Evolutionary conservation across 768 basidiomycete genomes (phyloP), one percentile per base, ranked within the genome.

Genomic region (Lyophyllum atratum): DNA sequence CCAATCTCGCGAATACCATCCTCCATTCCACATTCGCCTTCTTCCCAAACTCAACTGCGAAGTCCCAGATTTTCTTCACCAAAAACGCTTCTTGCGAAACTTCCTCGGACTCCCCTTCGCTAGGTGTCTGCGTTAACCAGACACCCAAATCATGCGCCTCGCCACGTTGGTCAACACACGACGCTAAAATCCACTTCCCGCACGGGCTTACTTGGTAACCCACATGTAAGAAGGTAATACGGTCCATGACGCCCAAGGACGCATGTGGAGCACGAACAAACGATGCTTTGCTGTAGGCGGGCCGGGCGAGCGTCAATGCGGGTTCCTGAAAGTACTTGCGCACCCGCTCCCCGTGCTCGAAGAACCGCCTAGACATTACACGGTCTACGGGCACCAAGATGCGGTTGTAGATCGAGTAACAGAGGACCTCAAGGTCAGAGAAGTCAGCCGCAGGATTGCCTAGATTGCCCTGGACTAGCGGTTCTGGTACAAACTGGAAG

Each of bases 11-110:
- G 55, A 95, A 76, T 9, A 89, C 85, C 11, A 94, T 72, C 50
- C 87, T 80, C 93, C 93, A 95, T 67, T 94, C 91, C 21, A 92
- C 74, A 65, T 85, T 84, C 11, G 86, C 87, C 59, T 76, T 82
- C 64, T 77, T 79, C 11, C 86, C 84, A 63, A 89, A 82, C 33
- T 80, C 76, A 52, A 80, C 67, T 0, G 80, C 81, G 69, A 94
- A 91, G 14, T 79, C 78, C 91, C 92, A 93, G 7, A 94, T 76
- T 56, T 83, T 84, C 48, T 70, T 73, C 2, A 87, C 79, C 3
- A 83, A 70, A 57, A 82, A 82, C 14, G 71, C 70, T 58, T 54
- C 64, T 19, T 73, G 73, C 12, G 60, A 66, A 19, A 72, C 69
- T 15, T 64, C 64, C 21, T 68, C 73, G 39, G 40, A 15, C 11